Base-by-base conservation (phyloP, 2,329 filamentous ascomycete genomes). In the Hymenoscyphus occultus region DNA sequence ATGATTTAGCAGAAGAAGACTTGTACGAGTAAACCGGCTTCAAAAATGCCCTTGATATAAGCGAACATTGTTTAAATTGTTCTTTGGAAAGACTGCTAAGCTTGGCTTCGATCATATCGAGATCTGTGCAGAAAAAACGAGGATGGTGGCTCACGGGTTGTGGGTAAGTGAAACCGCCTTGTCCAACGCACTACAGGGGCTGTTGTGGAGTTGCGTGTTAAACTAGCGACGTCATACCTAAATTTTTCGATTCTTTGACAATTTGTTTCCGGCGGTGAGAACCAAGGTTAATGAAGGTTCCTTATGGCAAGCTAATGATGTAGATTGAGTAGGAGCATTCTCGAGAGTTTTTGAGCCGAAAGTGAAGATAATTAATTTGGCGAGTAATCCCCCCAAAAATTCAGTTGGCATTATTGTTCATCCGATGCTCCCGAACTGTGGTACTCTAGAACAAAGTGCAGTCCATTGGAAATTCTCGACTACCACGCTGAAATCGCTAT, bases 401-500 rank as follows among this genome's bases (percentile, higher is more conserved):
- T 32, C 13, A 16, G 9, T 14, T 22, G 19, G 22, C 7, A 22
- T 28, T 28, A 28, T n/a, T 14, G 22, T 56, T 56, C 19, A 56
- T 56, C 51, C 51, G 51, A 19, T 56, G 51, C 51, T 56, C 51
- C 51, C 51, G 51, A 19, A 19, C 42, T 16, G 51, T 32, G 14
- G 31, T 32, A 28, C 14, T 56, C 51, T 56, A 56, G 22, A 56
- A 56, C 22, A 22, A 19, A 10, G 51, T 16, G 22, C 19, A 56
- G 6, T 45, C 42, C 4, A 1, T 19, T 45, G 42, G 9, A 35
- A 7, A 35, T 35, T 5, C 35, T 22, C 7, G 7, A 16, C 9
- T 51, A 51, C 14, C 32, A 59, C 31, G 56, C 58, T 14, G 12
- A 60, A 60, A 60, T 60, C 39, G 58, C 45, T 60, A 60, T 60